These are phyloP conservation scores for Globisporangium uncinulatum DNA, from an alignment of 352 stramenopile species.

Conservation along the genomic window DNA sequence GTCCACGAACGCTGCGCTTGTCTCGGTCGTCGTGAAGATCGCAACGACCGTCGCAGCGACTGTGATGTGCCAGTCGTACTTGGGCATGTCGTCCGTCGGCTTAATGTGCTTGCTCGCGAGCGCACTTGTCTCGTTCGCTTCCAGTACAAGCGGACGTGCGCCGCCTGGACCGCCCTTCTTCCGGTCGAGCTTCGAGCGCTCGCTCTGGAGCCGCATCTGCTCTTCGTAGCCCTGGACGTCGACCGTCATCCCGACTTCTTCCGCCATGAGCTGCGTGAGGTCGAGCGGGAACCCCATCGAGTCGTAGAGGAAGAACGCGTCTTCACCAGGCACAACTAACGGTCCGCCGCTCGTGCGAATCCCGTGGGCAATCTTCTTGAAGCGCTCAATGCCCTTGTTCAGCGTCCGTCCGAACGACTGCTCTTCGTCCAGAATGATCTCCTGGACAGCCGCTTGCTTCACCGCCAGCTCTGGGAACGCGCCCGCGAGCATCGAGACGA, in stretches of 20 bases:
- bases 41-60: constrained; percentile 84
- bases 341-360: constrained; percentile 52
- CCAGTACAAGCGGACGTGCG: constrained; percentile 86
- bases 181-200: constrained; percentile 85
- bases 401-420: constrained; percentile 92
- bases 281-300: constrained; percentile 99
- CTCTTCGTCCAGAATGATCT: constrained; percentile 97
- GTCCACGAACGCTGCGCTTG: constrained; percentile 79
- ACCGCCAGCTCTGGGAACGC: constrained; percentile 94
- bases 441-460: constrained; percentile 88
- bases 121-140: constrained; percentile 92
- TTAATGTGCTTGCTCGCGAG: constrained; percentile 80
- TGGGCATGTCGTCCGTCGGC: constrained; percentile 90
- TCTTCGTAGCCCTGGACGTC: constrained; percentile 93
- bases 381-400: constrained; percentile 91
- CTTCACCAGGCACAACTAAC: constrained; percentile 81
- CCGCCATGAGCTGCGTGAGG: constrained; percentile 97
- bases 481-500: constrained; percentile 92
- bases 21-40: constrained; percentile 92
- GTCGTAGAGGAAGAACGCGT: constrained; percentile 99
- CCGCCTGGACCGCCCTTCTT: constrained; percentile 79
- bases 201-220: constrained; percentile 89
- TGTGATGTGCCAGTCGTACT: constrained; percentile 92
- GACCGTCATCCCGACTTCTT: constrained; percentile 92
- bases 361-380: constrained; percentile 83